Conservation (phyloP, 208 protist genomes). For the Porcisia hertigi region DNA sequence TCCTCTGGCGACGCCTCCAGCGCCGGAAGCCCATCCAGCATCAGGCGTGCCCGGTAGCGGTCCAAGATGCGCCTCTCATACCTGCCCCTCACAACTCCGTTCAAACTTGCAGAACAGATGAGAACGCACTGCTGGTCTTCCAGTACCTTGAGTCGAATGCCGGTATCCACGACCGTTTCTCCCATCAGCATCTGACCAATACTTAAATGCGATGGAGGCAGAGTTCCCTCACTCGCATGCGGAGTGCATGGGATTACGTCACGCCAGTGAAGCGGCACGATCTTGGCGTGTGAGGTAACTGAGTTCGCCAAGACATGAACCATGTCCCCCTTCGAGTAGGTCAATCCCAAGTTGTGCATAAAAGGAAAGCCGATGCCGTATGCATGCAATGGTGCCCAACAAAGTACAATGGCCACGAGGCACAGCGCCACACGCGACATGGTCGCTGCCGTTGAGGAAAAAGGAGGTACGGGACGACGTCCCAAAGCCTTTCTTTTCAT, state of each 20-base stretch:
- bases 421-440: neutral
- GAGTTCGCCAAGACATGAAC: slow-evolving; percentile 19
- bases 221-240: neutral
- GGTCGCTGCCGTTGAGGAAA: neutral
- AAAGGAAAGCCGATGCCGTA: slow-evolving; percentile 17
- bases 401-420: slow-evolving; percentile 7
- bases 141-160: slow-evolving; percentile 7
- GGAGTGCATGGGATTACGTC: slow-evolving; percentile 18
- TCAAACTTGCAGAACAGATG: slow-evolving; percentile 15
- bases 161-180: slow-evolving; percentile 17
- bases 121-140: neutral
- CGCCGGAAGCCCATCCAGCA: slow-evolving; percentile 58
- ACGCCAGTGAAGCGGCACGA: slow-evolving; percentile 18
- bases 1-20: slow-evolving; percentile 13
- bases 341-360: slow-evolving; percentile 15
- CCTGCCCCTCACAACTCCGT: neutral
- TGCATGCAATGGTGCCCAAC: neutral
- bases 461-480: neutral
- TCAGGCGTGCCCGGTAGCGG: slow-evolving; percentile 54
- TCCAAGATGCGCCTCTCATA: slow-evolving; percentile 40
- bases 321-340: neutral
- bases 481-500: neutral
- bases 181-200: slow-evolving; percentile 26
- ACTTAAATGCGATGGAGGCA: slow-evolving; percentile 7
- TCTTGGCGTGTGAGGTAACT: slow-evolving; percentile 19